Base-by-base conservation (phyloP, 2,329 filamentous ascomycete species). In the Tolypocladium guangdongense region DNA sequence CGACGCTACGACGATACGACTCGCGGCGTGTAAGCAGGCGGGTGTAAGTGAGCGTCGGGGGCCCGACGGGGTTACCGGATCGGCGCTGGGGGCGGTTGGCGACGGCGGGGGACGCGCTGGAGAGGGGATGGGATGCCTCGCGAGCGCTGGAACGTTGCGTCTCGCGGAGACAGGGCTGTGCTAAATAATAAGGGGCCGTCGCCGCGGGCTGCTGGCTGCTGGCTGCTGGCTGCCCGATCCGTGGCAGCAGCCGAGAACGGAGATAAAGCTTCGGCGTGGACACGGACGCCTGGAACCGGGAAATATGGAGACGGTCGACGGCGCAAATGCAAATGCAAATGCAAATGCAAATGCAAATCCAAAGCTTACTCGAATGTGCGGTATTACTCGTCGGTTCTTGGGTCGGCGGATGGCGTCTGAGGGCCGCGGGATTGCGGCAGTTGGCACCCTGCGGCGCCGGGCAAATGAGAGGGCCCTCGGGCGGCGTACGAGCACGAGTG, bases 191-290 rank as follows among this genome's bases (percentile, higher is more conserved):
- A n/a, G 11, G 43, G 43, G 43, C 30, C 43, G 43, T 32, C 43
- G 43, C 27, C n/a, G n/a, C n/a, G n/a, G n/a, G n/a, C n/a, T n/a
- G n/a, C n/a, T n/a, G n/a, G n/a, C n/a, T n/a, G n/a, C n/a, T n/a
- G n/a, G n/a, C n/a, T n/a, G n/a, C n/a, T n/a, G n/a, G n/a, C n/a
- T n/a, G n/a, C 4, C 32, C 5, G 33, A 18, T 11, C 12, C 20
- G 47, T 47, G 39, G 39, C 32, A 50, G 50, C 52, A 57, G 52
- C 56, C 56, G 56, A 54, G 49, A 57, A 51, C 56, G 54, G 56
- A 57, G 56, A 52, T 45, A 45, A 52, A 46, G 43, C 41, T 52
- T 52, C 32, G 39, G 43, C 27, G 43, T 32, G 43, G 43, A 24
- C 20, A 47, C 27, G 43, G 43, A n/a, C 56, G 50, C 24, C 50